phyloP scores from a whole-genome alignment of 257 asterid species.

The Penstemon davidsonii region DNA sequence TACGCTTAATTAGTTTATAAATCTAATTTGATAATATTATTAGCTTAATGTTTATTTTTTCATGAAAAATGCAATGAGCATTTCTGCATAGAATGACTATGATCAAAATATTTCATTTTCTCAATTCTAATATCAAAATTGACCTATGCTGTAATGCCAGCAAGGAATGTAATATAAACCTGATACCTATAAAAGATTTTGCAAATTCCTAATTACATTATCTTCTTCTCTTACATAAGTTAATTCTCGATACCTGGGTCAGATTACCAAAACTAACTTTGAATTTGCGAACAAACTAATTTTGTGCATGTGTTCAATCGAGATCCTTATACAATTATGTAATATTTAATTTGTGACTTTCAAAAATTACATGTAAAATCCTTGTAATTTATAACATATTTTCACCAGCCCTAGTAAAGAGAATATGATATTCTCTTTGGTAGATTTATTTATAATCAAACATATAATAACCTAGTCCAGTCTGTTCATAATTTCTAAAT shows the following conservation, averaged over 20 bases:
- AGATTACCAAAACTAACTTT: constrained; percentile 15
- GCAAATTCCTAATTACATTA: background rate
- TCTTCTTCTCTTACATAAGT: background rate
- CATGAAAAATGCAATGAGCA: too few relatives aligned
- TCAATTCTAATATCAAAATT: background rate
- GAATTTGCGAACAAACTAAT: background rate
- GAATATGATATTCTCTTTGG: background rate
- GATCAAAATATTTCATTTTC: background rate
- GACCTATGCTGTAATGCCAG: background rate
- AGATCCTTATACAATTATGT: background rate
- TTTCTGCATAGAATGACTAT: too few relatives aligned
- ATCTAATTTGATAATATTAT: too few relatives aligned
- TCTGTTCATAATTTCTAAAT: background rate
- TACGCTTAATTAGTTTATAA: too few relatives aligned
- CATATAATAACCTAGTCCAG: background rate
- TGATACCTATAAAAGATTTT: background rate
- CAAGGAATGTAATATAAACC: constrained; percentile 4
- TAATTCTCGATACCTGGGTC: constrained; percentile 8
- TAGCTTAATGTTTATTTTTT: too few relatives aligned
- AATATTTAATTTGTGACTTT: background rate
- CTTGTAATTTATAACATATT: background rate
- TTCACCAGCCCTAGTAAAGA: background rate
- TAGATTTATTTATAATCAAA: background rate
- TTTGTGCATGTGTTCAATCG: background rate
- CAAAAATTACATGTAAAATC: background rate